Conservation (phyloP, 2,329 filamentous ascomycete species). For the Cladorrhinum sp. region DNA sequence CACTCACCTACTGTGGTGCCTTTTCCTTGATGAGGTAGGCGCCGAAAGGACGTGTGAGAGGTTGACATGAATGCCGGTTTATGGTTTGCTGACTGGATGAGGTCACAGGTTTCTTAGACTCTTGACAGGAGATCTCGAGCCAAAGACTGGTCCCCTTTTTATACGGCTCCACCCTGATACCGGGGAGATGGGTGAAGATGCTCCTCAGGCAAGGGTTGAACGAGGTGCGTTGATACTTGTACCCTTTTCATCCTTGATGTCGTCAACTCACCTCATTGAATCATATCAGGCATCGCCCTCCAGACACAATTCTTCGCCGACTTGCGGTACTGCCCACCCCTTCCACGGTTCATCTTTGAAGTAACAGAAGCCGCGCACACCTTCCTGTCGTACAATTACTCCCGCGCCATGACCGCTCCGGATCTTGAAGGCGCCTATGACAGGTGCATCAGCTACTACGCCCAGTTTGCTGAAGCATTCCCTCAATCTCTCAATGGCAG, state of each 20-base stretch:
- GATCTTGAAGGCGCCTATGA: constrained; percentile 25
- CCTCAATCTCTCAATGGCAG: constrained; percentile 2
- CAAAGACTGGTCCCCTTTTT: constrained; percentile 24
- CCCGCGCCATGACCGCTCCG: constrained; percentile 22
- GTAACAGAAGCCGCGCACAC: constrained; percentile 25
- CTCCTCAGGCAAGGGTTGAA: constrained; percentile 21
- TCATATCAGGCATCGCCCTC: constrained; percentile 26
- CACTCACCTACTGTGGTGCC: constrained; percentile 24
- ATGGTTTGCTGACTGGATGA: background rate
- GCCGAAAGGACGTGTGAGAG: too few species aligned
- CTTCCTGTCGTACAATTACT: constrained; percentile 25
- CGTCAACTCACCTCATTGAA: too few species aligned
- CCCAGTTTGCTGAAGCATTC: constrained; percentile 8
- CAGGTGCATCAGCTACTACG: constrained; percentile 21
- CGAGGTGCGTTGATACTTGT: constrained; percentile 20
- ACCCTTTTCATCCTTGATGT: background rate
- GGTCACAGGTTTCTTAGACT: constrained; percentile 20
- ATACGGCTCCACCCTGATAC: constrained; percentile 21
- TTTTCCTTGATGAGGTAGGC: constrained; percentile 26
- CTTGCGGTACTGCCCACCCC: constrained; percentile 20
- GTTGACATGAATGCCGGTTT: background rate
- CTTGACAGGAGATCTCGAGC: constrained; percentile 25
- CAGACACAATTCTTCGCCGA: constrained; percentile 25
- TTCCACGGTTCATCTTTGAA: constrained; percentile 23
- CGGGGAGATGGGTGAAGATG: constrained; percentile 19